phyloP scores from a whole-genome alignment of 345 rosid genomes.

The Euphorbia lathyris region DNA sequence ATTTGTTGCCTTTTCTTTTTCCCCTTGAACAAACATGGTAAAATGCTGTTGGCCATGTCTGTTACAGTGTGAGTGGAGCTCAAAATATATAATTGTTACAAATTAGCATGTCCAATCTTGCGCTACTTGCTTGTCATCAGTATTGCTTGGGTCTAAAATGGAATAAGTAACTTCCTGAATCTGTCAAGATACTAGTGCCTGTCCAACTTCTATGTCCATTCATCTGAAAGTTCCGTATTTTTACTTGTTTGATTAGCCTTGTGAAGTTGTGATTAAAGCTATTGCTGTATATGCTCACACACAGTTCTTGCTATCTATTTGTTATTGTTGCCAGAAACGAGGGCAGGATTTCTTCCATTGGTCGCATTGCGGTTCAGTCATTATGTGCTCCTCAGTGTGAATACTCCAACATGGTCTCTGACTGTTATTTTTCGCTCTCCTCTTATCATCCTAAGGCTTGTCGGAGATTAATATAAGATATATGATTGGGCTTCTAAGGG shows the following conservation, averaged over 20 bases:
- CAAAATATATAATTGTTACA: too few relatives aligned
- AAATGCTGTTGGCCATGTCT: not conserved
- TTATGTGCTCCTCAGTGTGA: slow-evolving; percentile 85
- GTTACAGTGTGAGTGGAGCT: not conserved
- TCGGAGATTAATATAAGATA: too few relatives aligned
- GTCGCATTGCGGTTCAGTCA: slow-evolving; percentile 86
- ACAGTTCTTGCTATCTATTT: slow-evolving; percentile 9
- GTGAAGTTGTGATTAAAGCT: not conserved
- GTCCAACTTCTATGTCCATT: not conserved
- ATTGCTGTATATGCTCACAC: not conserved
- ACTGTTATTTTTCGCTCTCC: slow-evolving; percentile 10
- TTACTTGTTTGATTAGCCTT: not conserved
- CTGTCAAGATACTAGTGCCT: not conserved
- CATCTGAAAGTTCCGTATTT: not conserved
- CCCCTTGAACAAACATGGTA: not conserved
- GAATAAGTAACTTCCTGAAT: not conserved
- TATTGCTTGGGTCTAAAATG: not conserved
- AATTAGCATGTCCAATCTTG: not conserved
- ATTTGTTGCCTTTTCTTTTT: not conserved
- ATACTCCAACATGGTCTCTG: slow-evolving; percentile 58
- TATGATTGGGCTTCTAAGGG: too few relatives aligned
- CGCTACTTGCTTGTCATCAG: not conserved
- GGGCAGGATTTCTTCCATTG: slow-evolving; percentile 40
- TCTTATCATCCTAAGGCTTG: slow-evolving; percentile 13
- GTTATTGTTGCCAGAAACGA: slow-evolving; percentile 45